Evolutionary conservation across 768 basidiomycete species (phyloP).

Genomic region (Leccinum ochraceum): DNA sequence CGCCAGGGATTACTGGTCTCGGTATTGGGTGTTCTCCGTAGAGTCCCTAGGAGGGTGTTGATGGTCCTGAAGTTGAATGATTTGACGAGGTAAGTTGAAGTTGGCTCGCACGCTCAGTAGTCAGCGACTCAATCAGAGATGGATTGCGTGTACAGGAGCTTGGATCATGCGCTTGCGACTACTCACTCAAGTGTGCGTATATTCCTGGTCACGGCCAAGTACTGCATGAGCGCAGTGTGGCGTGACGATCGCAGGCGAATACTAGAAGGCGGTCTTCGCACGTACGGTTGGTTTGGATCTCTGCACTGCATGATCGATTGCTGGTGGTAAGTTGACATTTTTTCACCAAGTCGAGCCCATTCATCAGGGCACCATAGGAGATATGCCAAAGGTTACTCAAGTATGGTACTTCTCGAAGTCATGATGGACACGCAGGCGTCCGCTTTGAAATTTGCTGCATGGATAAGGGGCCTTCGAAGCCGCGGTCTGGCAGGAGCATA

Average conservation of each 20-base stretch:
- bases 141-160: conserved; percentile 47
- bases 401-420: conserved; percentile 55
- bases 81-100: conserved; percentile 59
- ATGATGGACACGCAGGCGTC: conserved; percentile 65
- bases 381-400: conserved; percentile 54
- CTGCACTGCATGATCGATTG: conserved; percentile 59
- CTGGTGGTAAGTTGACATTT: conserved; percentile 64
- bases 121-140: background rate
- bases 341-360: background rate
- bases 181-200: conserved; percentile 87
- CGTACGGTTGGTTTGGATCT: conserved; percentile 42
- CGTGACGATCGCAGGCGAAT: conserved; percentile 61
- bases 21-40: conserved; percentile 84
- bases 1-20: conserved; percentile 81
- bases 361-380: conserved; percentile 43
- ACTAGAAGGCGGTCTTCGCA: conserved; percentile 49
- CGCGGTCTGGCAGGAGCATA: conserved; percentile 66
- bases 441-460: conserved; percentile 54
- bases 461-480: conserved; percentile 62
- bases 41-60: conserved; percentile 79
- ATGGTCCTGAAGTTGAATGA: conserved; percentile 90
- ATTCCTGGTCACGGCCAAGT: conserved; percentile 89
- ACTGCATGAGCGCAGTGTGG: conserved; percentile 82
- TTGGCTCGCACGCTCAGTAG: background rate
- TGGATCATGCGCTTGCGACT: conserved; percentile 84